A percentile compares a stretch with the other conserved stretches of the same genome.
phyloP scores from a whole-genome alignment of 495 filamentous ascomycete genomes.

The Echria macrotheca region DNA sequence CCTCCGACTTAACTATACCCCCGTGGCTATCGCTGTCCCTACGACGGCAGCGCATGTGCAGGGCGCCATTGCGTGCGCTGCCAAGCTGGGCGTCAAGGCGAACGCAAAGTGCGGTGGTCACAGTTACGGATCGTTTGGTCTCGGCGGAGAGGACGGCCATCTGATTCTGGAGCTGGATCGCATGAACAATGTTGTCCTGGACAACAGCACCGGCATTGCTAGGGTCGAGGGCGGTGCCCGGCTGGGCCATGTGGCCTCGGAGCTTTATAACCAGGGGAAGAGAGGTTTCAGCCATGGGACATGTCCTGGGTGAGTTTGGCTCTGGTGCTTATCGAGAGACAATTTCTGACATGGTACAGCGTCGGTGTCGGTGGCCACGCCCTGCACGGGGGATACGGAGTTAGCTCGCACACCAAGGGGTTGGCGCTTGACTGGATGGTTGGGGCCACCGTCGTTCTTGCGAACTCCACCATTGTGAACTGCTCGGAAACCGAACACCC shows the following conservation, averaged over 20 bases:
- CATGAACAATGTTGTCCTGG: constrained; percentile 39
- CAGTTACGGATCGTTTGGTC: constrained; percentile 42
- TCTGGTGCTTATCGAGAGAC: background rate
- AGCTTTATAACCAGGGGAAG: constrained; percentile 40
- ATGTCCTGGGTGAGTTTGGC: constrained; percentile 35
- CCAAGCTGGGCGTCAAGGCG: constrained; percentile 35
- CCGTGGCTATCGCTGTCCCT: constrained; percentile 36
- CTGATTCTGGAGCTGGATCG: constrained; percentile 40
- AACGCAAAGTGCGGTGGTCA: constrained; percentile 45
- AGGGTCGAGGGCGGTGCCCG: constrained; percentile 35
- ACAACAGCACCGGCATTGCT: constrained; percentile 33
- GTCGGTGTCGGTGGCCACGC: constrained; percentile 40
- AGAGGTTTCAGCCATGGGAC: constrained; percentile 42
- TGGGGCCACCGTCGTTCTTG: constrained; percentile 38
- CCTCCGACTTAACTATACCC: constrained; percentile 33
- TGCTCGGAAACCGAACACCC: constrained; percentile 36
- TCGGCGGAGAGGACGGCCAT: constrained; percentile 45
- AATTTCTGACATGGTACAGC: constrained; percentile 19
- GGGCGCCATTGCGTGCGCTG: constrained; percentile 36
- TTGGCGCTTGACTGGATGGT: constrained; percentile 41
- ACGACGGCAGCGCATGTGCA: constrained; percentile 35
- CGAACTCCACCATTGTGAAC: constrained; percentile 37
- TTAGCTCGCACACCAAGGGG: constrained; percentile 41
- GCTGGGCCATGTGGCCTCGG: constrained; percentile 37
- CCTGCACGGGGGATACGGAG: constrained; percentile 40